Base-by-base conservation (phyloP, 148 eudicot genomes). In the Heliosperma pusillum region DNA sequence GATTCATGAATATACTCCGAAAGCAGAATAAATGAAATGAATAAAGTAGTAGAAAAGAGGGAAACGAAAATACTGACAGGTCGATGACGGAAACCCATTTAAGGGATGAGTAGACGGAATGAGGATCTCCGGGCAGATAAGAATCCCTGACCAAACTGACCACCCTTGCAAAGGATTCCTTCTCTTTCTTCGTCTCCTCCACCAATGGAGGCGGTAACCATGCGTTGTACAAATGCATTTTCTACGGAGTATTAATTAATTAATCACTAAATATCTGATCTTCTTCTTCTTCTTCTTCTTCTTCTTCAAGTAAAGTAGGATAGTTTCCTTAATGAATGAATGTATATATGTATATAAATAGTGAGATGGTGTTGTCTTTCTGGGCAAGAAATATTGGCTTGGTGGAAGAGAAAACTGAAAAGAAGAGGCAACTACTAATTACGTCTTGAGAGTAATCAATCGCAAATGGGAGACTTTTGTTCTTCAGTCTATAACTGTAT, bases 171-270 rank as follows among this genome's bases (percentile, higher is more conserved):
- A 96, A 96, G 0, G 97, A 82, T 33, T 90, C 91, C 61, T 76
- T 85, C 94, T 96, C 99, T 26, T 72, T 86, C 80, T 61, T 80
- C 6, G 89, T 82, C 72, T 88, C 94, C 72, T 82, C 97, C 11
- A 85, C 90, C 60, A 96, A 80, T 10, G 97, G 90, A 45, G 93
- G 87, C 19, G 99, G 99, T 29, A 92, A 83, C 99, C 99, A 96
- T 7, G 97, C 92, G 82, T 96, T 96, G 67, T 92, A 90, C 65
- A 92, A 86, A 87, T 96, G 99, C 99, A 95, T 95, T 61, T 62
- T 65, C 42, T n/a, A 10, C 17, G 12, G 2, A 0, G 3, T 12
- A 3, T 11, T 47, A 47, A 11, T 47, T 15, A 16, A 50, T 50
- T 50, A 4, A 50, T 50, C 0, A 13, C 13, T 50, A 3, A 16